Conservation (phyloP, 805 yeast species). For the Zygosaccharomyces bailii region DNA sequence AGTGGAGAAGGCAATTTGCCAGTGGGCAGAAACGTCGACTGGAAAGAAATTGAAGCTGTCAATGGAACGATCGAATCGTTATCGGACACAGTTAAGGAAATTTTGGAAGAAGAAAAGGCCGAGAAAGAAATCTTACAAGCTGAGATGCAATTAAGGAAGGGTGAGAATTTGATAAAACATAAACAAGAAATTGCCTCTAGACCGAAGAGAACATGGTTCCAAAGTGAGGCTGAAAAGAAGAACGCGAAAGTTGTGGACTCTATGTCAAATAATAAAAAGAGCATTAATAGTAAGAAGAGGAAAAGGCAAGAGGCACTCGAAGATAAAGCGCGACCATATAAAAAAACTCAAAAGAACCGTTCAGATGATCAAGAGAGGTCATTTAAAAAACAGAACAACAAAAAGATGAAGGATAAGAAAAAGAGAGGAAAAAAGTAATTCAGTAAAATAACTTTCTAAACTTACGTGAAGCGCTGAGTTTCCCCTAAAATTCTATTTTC, state of each 20-base stretch:
- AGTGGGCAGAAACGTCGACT: constrained; percentile 87
- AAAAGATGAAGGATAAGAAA: constrained; percentile 25
- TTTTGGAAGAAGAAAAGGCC: constrained; percentile 79
- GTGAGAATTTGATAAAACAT: constrained; percentile 77
- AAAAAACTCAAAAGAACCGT: constrained; percentile 78
- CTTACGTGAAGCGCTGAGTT: no score
- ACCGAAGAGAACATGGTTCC: constrained; percentile 97
- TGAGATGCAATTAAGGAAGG: constrained; percentile 85
- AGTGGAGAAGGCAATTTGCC: constrained; percentile 50
- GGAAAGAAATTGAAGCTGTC: constrained; percentile 75
- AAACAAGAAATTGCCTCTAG: constrained; percentile 79
- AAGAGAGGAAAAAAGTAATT: constrained; percentile 23
- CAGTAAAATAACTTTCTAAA: no score
- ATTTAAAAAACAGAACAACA: constrained; percentile 34
- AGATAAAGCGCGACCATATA: constrained; percentile 56
- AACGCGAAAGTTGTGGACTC: constrained; percentile 37
- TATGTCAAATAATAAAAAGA: constrained; percentile 49
- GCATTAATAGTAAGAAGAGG: constrained; percentile 62
- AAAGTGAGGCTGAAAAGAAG: constrained; percentile 46
- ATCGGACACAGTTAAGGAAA: constrained; percentile 62
- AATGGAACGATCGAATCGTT: constrained; percentile 59
- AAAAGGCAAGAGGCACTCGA: constrained; percentile 66
- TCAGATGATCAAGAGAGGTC: constrained; percentile 45
- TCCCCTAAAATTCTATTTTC: no score
- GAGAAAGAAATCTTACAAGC: constrained; percentile 85